Evolutionary conservation across 441 rosid genomes (phyloP).

Genomic region (Biscutella laevigata): DNA sequence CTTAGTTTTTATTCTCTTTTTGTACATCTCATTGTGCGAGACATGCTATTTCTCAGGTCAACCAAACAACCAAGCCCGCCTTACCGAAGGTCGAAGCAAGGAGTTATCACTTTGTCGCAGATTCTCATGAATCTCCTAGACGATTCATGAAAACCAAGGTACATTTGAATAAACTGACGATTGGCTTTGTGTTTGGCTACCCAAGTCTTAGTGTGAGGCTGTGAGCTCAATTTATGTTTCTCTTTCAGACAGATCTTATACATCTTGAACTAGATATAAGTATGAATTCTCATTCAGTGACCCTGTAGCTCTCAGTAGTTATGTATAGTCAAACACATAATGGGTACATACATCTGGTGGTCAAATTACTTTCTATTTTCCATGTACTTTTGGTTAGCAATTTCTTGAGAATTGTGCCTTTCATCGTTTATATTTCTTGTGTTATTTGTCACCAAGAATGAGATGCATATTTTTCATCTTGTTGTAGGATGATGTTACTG

Average conservation of each 20-base stretch:
- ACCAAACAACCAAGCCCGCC: slow-evolving; percentile 8
- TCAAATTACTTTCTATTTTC: not conserved
- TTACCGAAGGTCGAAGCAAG: slow-evolving; percentile 16
- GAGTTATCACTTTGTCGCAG: slow-evolving; percentile 26
- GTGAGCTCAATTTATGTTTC: slow-evolving; percentile 4
- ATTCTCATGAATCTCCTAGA: slow-evolving; percentile 15
- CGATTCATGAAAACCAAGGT: slow-evolving; percentile 16
- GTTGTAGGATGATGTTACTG: slow-evolving; percentile 17
- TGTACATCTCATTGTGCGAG: slow-evolving; percentile 1
- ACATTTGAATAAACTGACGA: not conserved
- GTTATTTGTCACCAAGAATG: not conserved
- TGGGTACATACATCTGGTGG: not conserved
- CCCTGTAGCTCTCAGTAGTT: slow-evolving; percentile 4
- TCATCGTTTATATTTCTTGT: not conserved
- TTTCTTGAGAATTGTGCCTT: not conserved
- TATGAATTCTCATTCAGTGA: not conserved
- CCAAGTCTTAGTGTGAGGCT: not conserved
- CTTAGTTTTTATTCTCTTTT: not conserved
- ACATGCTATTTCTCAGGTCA: slow-evolving; percentile 15
- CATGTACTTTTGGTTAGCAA: slow-evolving; percentile 1
- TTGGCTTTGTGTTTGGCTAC: not conserved
- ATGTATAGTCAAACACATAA: not conserved
- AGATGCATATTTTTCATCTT: slow-evolving; percentile 2
- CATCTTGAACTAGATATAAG: not conserved
- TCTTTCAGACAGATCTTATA: slow-evolving; percentile 5